Evolutionary conservation across 305 asterid genomes (phyloP), one percentile per base, ranked within the genome.

Genomic region (Stenogyne calaminthoides): DNA sequence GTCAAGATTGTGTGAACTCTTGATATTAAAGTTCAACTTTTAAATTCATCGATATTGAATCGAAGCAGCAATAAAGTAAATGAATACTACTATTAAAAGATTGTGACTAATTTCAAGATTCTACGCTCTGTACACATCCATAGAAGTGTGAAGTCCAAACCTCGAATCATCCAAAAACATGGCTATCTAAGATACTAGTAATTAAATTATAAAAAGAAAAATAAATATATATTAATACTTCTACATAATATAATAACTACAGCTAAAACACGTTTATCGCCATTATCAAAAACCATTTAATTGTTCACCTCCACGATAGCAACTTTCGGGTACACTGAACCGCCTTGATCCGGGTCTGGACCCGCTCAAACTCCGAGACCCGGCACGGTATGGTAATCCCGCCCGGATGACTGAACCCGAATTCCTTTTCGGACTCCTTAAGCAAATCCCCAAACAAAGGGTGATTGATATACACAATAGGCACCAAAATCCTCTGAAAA

Each of bases 391-490:
- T 83, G 64, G 84, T 85, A 8, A 87, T 77, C 80, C 92, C 90
- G 9, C 92, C 90, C 68, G 86, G 84, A 59, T 87, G 88, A 49
- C 81, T 27, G 32, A 74, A 87, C 83, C 99, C 99, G 86, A 75
- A 95, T 83, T 86, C 96, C 54, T 82, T 78, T 69, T 94, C 97
- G 49, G 97, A 88, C 19, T 87, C 93, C 19, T 74, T 86, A 39
- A 94, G 74, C 82, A 94, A 80, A 72, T 90, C 88, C 1, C 88
- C 85, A 64, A 94, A 94, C 76, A 90, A 61, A 29, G 99, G 99
- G 73, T 94, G 97, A 52, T 92, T 94, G 10, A 86, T 75, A 59
- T 86, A 94, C 58, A 90, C 82, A 32, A 92, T 88, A 2, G 99
- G 99, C 55, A 94, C 98, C 52, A 88, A 71, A 15, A 90, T 80